Conservation (phyloP, 495 filamentous ascomycete genomes). For the Penicillium atrosanguineum region DNA sequence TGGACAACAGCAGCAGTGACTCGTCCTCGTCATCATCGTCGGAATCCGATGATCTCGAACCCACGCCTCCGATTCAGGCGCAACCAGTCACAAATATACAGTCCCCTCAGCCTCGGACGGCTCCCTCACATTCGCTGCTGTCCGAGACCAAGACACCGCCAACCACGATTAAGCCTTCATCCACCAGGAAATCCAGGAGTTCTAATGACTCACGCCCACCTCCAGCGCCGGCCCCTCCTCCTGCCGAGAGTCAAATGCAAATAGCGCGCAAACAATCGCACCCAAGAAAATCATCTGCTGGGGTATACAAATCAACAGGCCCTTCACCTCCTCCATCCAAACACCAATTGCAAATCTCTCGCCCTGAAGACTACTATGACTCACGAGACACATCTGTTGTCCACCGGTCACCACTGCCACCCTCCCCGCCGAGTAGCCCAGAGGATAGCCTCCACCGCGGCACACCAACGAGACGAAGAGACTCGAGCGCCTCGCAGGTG, state of each 20-base stretch:
- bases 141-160: constrained; percentile 6
- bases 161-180: constrained; percentile 4
- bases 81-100: constrained; percentile 21
- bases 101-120: constrained; percentile 19
- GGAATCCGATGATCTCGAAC: constrained; percentile 13
- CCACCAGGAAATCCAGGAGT: constrained; percentile 7
- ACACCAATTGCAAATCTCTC: constrained; percentile 19
- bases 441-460: constrained; percentile 32
- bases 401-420: constrained; percentile 30
- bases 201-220: constrained; percentile 21
- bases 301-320: neutral
- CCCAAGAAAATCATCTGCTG: constrained; percentile 19
- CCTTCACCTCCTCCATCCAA: constrained; percentile 2
- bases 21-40: constrained; percentile 22
- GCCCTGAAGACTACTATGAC: constrained; percentile 32
- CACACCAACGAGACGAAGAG: constrained; percentile 23
- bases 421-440: constrained; percentile 39
- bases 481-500: constrained; percentile 21
- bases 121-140: constrained; percentile 16
- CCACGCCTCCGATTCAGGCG: constrained; percentile 2
- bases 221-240: constrained; percentile 22
- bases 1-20: constrained; percentile 29
- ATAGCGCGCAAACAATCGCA: constrained; percentile 21
- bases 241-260: constrained; percentile 25
- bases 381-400: constrained; percentile 18